These are phyloP conservation scores for Sordariomycetes sp. DNA, from an alignment of 2,329 filamentous ascomycete genomes.

Conservation along the genomic window DNA sequence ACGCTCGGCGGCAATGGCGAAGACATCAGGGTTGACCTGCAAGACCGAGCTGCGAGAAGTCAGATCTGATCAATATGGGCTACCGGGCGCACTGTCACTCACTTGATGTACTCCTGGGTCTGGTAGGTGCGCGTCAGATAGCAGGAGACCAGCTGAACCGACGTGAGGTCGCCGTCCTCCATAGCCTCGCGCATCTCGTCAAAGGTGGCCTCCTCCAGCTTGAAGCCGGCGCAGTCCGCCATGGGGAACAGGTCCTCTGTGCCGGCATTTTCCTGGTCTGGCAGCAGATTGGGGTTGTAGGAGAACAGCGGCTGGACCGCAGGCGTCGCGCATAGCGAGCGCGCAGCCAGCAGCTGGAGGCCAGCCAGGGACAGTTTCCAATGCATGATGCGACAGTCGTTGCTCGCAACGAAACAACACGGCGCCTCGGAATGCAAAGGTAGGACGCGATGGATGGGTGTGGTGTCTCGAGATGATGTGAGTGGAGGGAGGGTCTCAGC, in stretches of 20 bases:
- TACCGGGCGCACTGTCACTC: constrained; percentile 9
- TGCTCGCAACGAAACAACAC: background rate
- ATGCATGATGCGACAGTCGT: background rate
- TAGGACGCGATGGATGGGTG: background rate
- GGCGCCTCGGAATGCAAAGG: background rate
- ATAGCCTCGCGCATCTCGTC: constrained; percentile 56
- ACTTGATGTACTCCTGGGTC: constrained; percentile 57
- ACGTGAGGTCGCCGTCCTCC: constrained; percentile 42
- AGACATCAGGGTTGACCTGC: constrained; percentile 5
- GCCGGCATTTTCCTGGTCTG: constrained; percentile 24
- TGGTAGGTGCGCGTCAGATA: constrained; percentile 53
- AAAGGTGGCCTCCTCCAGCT: constrained; percentile 61
- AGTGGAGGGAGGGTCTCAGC: too few relatives aligned
- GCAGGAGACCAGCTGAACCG: constrained; percentile 49
- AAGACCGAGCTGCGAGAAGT: background rate
- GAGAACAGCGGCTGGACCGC: constrained; percentile 6
- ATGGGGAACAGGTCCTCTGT: constrained; percentile 46
- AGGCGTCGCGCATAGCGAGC: background rate
- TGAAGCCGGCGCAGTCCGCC: constrained; percentile 48
- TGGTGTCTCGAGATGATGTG: too few relatives aligned
- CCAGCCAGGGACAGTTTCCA: background rate
- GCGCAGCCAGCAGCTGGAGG: background rate
- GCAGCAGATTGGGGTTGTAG: constrained; percentile 20
- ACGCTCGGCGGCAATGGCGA: constrained; percentile 7
- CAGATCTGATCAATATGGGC: background rate